Base-by-base conservation (phyloP, 2,329 filamentous ascomycete genomes). In the Neonectria sp. region DNA sequence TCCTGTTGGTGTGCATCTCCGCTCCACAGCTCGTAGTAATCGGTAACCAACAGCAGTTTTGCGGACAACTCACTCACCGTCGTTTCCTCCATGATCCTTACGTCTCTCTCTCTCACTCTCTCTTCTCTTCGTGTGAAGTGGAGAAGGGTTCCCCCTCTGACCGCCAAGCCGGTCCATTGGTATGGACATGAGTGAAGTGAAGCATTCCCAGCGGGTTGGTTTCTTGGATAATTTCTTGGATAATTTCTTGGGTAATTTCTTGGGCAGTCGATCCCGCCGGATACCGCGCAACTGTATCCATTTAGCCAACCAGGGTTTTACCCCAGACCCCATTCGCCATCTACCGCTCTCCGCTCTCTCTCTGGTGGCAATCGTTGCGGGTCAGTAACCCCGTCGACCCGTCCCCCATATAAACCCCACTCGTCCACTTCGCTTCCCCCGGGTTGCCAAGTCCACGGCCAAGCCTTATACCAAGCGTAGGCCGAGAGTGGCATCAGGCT, bases 401-500 rank as follows among this genome's bases (percentile, higher is more conserved):
- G 35, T 37, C 48, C 31, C 48, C 33, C 25, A 17, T 29, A 31
- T n/a, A 7, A 24, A 31, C 65, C 27, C 48, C 66, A 56, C 43
- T 35, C 21, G 43, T 45, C 51, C 33, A 24, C 25, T 17, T 48
- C 24, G n/a, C 21, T 63, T 55, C 58, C 68, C 58, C 68, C 60
- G 31, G 55, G 60, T 65, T 62, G 56, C 68, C 60, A 70, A 70
- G 25, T 15, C 11, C n/a, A 24, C 64, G 40, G 33, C 46, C 46
- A 49, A 29, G 46, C 46, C 25, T 29, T 13, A 49, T 6, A 27
- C 46, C 27, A 52, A 31, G 48, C 27, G 48, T 33, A 31, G 48
- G 48, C 27, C 15, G 48, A 52, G 48, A 29, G 35, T 33, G 31
- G 31, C 31, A 33, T 33, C 31, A 33, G 27, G 27, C 27, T 29